Base-by-base conservation (phyloP, 2,329 filamentous ascomycete species). In the Plenodomus lindquistii region DNA sequence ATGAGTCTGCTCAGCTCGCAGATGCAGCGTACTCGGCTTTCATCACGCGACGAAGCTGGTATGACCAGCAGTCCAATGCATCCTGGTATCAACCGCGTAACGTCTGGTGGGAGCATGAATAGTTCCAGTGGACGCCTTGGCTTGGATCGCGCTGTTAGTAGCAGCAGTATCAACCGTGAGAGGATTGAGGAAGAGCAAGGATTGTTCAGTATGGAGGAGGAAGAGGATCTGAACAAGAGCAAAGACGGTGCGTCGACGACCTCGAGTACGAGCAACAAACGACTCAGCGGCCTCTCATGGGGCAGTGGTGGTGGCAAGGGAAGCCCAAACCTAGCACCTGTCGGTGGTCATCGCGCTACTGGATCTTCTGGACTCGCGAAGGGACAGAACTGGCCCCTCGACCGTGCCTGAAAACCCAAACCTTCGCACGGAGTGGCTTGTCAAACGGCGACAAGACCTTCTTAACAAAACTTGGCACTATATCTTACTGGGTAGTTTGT, bases 41-140 rank as follows among this genome's bases (percentile, higher is more conserved):
- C 72, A 3, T 64, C 64, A 3, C 65, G 68, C 22, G 68, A 71
- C 17, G 66, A 66, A 17, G 46, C 54, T 22, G 52, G 52, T 9
- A 57, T 65, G 7, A 57, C 59, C 20, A 62, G 57, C 19, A 60
- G 58, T 18, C 64, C 66, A 2, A 54, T 69, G 16, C 86, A 67
- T 91, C 91, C 91, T 84, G 95, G 62, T 85, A 89, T 91, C 59
- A 54, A 59, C 40, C 67, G 64, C 34, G 66, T 75, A 29, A 57
- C 68, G 15, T 71, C 66, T 22, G 59, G 45, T 29, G 66, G 60
- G 11, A 73, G 65, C 52, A 61, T 72, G 17, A 63, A 60, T 8
- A 66, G 57, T 50, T 61, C 69, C 2, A 51, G 53, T 27, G 64
- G 62, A 34, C 62, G 67, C 42, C 63, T 70, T 40, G 63, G 58